phyloP scores from a whole-genome alignment of 495 filamentous ascomycete species.

The Durotheca rogersii region DNA sequence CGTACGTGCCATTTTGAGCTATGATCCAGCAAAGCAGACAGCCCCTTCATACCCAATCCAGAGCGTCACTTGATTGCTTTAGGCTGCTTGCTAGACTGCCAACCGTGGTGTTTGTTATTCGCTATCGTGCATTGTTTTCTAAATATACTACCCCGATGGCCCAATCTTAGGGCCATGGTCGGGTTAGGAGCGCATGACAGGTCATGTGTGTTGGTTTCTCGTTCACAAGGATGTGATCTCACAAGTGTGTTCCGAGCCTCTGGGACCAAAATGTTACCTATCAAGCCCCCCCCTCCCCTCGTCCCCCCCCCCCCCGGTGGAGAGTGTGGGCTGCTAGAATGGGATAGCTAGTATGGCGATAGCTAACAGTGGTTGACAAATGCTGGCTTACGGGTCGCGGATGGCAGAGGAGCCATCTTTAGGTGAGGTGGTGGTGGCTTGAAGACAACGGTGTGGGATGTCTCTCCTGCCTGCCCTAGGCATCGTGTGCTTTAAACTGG shows the following conservation, averaged over 20 bases:
- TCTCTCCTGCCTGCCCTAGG: conserved; percentile 29
- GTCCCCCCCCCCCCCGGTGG: too few species aligned
- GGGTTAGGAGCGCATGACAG: conserved; percentile 16
- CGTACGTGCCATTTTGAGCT: conserved; percentile 19
- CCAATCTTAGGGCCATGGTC: conserved; percentile 23
- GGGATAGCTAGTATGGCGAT: conserved; percentile 9
- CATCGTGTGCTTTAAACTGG: conserved; percentile 24
- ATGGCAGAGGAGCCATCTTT: conserved; percentile 23
- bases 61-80: conserved; percentile 24
- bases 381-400: conserved; percentile 31
- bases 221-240: conserved; percentile 22
- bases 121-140: conserved; percentile 21
- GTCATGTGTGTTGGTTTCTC: conserved; percentile 30
- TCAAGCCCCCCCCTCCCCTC: too few species aligned
- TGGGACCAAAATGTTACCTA: conserved; percentile 30
- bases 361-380: conserved; percentile 9
- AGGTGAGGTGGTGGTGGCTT: conserved; percentile 35
- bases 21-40: conserved; percentile 24
- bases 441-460: conserved; percentile 25
- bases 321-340: too few species aligned
- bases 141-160: conserved; percentile 24
- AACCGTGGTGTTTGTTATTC: conserved; percentile 19
- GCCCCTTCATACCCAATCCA: conserved; percentile 8
- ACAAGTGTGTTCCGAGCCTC: conserved; percentile 21
- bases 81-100: conserved; percentile 24